Percentiles rank a stretch among this genome's conserved stretches.
Evolutionary conservation across 2,329 filamentous ascomycete genomes (phyloP).

Genomic region (Arthrobotrys megalospora): DNA sequence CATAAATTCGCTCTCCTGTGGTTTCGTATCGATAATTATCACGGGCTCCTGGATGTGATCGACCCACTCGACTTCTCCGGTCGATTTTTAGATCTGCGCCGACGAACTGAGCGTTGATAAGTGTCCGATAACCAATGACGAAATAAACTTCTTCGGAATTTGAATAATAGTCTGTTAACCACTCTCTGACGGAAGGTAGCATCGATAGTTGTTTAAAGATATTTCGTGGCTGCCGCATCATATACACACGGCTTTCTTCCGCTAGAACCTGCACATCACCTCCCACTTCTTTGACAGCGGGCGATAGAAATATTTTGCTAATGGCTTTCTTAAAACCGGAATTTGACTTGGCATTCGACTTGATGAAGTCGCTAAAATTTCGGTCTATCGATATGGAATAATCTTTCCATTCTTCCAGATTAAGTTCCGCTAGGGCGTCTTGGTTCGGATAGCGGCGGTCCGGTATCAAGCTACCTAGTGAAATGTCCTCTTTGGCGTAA

Average conservation of each 20-base stretch:
- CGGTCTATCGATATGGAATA: slow-evolving; percentile 39
- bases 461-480: slow-evolving; percentile 34
- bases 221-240: slow-evolving; percentile 28
- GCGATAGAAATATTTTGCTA: slow-evolving; percentile 37
- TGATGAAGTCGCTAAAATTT: slow-evolving; percentile 46
- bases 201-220: slow-evolving; percentile 35
- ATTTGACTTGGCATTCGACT: slow-evolving; percentile 24
- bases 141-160: slow-evolving; percentile 33
- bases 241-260: slow-evolving; percentile 47
- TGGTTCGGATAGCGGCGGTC: slow-evolving; percentile 47
- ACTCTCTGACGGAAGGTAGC: neutral
- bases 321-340: slow-evolving; percentile 32
- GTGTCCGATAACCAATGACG: slow-evolving; percentile 42
- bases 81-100: slow-evolving; percentile 13
- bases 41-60: neutral
- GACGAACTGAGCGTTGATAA: slow-evolving; percentile 41
- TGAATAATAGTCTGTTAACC: slow-evolving; percentile 12
- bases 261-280: slow-evolving; percentile 43
- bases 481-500: slow-evolving; percentile 35
- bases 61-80: neutral
- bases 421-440: slow-evolving; percentile 19
- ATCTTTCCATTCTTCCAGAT: slow-evolving; percentile 28
- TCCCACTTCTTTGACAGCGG: slow-evolving; percentile 24
- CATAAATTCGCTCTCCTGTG: slow-evolving; percentile 43
- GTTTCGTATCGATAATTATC: slow-evolving; percentile 39